Base-by-base conservation (phyloP, 139 green algal genomes). In the Raphidocelis subcapitata region DNA sequence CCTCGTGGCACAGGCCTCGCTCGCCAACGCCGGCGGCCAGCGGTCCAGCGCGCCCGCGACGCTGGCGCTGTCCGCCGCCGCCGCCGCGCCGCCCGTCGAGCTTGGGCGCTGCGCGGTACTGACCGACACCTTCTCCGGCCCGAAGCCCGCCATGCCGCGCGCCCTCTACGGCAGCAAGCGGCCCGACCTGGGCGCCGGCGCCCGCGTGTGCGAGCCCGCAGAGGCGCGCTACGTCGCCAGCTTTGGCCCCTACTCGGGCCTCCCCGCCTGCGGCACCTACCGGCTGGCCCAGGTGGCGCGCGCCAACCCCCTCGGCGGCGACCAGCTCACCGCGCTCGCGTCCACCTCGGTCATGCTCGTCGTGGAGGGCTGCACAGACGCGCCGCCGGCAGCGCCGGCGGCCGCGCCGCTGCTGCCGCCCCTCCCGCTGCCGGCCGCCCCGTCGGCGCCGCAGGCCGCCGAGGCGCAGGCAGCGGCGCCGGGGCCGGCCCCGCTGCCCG, bases 231-330 rank as follows among this genome's bases (percentile, higher is more conserved):
- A 75, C 57, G 56, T 41, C 5, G 57, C 65, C 24, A 56, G 55
- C 20, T 75, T 75, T 51, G 69, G 69, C n/a, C 69, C 69, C 2
- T 75, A 51, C 44, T 41, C n/a, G 12, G 37, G 20, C 20, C 24
- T 46, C 24, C 28, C 28, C 20, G 49, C 16, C 1, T 75, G 69
- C 35, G 57, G 69, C 32, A 63, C 69, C 32, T 75, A 75, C 57
- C 67, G 65, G 56, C 56, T 67, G 16, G 49, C 67, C 37, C 51
- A 65, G 21, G 35, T 55, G 1, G 69, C 57, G 33, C 56, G 69
- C 20, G 69, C 29, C n/a, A 75, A 67, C 35, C 69, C 69, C 3
- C 41, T 75, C 24, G 69, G 69, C 23, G 69, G 69, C 12, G 41
- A 61, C 16, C 69, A 75, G 57, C 57, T 57, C 10, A 41, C 69